Percentiles rank a stretch among this genome's conserved stretches.
Conservation (phyloP, 495 filamentous ascomycete genomes). For the Achaetomiella virescens region DNA sequence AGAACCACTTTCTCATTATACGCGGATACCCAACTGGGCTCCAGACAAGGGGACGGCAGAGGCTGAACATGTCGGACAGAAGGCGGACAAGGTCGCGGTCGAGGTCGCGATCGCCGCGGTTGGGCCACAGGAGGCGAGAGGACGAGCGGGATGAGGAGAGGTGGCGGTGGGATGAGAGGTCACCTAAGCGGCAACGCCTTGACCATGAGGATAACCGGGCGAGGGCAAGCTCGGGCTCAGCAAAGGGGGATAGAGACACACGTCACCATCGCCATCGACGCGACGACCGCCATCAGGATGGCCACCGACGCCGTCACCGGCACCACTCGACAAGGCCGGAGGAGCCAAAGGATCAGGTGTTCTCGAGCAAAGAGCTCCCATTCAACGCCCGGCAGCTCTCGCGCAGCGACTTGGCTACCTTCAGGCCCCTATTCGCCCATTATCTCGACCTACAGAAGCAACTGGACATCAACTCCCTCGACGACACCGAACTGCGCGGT, state of each 20-base stretch:
- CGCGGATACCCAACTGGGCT: background rate
- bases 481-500: slow-evolving; percentile 65
- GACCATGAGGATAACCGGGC: background rate
- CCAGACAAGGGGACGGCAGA: background rate
- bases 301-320: slow-evolving; percentile 20
- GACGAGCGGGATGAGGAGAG: background rate
- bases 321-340: slow-evolving; percentile 1
- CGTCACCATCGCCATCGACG: background rate
- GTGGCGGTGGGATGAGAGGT: slow-evolving; percentile 3
- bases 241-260: background rate
- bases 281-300: slow-evolving; percentile 10
- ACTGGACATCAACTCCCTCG: slow-evolving; percentile 55
- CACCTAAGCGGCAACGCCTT: background rate
- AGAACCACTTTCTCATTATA: too few species aligned
- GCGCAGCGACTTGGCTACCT: slow-evolving; percentile 56
- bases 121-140: background rate
- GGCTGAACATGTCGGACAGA: background rate
- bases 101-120: slow-evolving; percentile 4
- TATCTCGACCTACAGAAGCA: slow-evolving; percentile 91
- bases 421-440: slow-evolving; percentile 68
- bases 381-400: slow-evolving; percentile 57
- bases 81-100: background rate
- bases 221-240: background rate
- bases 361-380: slow-evolving; percentile 47
- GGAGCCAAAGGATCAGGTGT: background rate